Percentiles rank a stretch among this genome's conserved stretches.
These are phyloP conservation scores for Epichloe coenophiala DNA, from an alignment of 2,329 filamentous ascomycete genomes.

Conservation along the genomic window DNA sequence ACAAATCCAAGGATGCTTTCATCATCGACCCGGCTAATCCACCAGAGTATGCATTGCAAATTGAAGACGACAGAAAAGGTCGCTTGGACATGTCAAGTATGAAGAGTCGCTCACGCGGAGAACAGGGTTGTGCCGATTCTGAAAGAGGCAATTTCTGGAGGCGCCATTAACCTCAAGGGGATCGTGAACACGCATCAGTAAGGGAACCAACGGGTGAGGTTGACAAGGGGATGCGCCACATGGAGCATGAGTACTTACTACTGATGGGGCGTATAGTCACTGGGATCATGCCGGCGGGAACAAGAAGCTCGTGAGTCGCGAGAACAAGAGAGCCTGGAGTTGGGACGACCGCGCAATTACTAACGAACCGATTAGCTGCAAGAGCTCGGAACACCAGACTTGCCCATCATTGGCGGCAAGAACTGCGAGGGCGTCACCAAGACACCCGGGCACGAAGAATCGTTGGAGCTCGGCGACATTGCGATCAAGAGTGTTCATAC, in stretches of 20 bases:
- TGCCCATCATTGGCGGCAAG: conserved; percentile 77
- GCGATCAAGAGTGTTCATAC: conserved; percentile 77
- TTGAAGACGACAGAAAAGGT: not conserved
- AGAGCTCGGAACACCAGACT: conserved; percentile 40
- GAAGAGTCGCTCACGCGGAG: conserved; percentile 4
- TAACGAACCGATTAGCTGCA: conserved; percentile 14
- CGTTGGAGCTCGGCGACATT: conserved; percentile 74
- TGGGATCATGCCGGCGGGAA: conserved; percentile 94
- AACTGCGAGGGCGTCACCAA: conserved; percentile 69
- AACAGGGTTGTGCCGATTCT: conserved; percentile 48
- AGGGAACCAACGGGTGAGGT: conserved; percentile 26
- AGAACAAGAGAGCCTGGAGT: no score
- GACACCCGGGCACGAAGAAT: conserved; percentile 62
- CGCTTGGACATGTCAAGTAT: not conserved
- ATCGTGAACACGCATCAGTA: conserved; percentile 98
- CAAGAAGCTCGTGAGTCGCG: conserved; percentile 45
- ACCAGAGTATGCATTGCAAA: conserved; percentile 44
- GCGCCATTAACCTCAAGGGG: conserved; percentile 67
- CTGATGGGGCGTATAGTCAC: conserved; percentile 46
- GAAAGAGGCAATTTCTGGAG: conserved; percentile 56
- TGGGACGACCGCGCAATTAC: no score
- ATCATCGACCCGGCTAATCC: conserved; percentile 74
- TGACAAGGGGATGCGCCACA: not conserved
- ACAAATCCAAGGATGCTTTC: conserved; percentile 63
- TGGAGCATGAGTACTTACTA: not conserved